Base-by-base conservation (phyloP, 2,329 filamentous ascomycete species). In the Microcera coccophila region DNA sequence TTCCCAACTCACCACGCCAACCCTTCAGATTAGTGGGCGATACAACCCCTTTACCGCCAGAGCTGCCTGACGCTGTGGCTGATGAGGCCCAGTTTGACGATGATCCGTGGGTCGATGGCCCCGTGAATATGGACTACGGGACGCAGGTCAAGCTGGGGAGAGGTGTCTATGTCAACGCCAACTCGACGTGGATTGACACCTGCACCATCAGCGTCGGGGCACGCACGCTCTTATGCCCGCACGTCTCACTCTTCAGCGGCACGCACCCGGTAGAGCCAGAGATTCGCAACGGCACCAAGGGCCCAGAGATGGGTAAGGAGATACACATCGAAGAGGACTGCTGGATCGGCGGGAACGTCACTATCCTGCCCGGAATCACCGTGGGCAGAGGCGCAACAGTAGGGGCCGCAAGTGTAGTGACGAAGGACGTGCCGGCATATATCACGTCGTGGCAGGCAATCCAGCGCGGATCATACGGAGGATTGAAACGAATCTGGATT, bases 331-430 rank as follows among this genome's bases (percentile, higher is more conserved):
- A 84, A 0, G 83, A 89, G 50, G 89, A 95, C 67, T 87, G 86
- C 65, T 89, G 87, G 87, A 66, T 91, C 21, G 86, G 83, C 1
- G 85, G 85, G 0, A 84, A 82, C 57, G 81, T 81, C 4, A 79
- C 73, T 17, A 78, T 95, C 15, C 68, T 90, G 33, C 81, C 87
- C 0, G 89, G 89, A 0, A 81, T 95, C 18, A 90, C 77, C 1
- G 84, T 95, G 50, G 89, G 90, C 0, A 73, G 76, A 41, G 88
- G 89, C 0, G 74, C 71, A 4, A 86, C 83, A 0, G 75, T 95
- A 47, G 90, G 87, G 1, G 89, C 90, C 2, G 87, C 85, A 1
- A 88, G 84, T 60, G 86, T 94, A 4, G 88, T 95, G 18, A 93
- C 87, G 2, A 93, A 84, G 58, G 54, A 58, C 10, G 62, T 67